Percentiles rank a stretch among this genome's conserved stretches.
Conservation (phyloP, 768 basidiomycete genomes). For the Exidia glandulosa region DNA sequence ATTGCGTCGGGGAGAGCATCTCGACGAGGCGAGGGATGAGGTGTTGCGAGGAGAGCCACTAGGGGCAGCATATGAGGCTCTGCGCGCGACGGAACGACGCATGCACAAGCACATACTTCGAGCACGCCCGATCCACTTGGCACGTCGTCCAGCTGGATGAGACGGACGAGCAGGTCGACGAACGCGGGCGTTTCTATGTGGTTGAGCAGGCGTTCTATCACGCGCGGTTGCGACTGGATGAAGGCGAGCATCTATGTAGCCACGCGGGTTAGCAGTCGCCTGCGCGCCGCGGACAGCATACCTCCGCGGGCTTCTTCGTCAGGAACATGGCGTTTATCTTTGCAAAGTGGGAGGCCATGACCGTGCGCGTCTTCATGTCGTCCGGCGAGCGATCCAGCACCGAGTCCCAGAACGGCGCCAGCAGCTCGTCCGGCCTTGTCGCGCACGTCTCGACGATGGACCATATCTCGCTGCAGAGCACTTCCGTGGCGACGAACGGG, state of each 20-base stretch:
- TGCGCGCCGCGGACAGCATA: constrained; percentile 25
- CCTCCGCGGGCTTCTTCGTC: constrained; percentile 82
- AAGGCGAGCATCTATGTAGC: constrained; percentile 78
- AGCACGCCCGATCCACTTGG: constrained; percentile 73
- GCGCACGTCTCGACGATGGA: constrained; percentile 86
- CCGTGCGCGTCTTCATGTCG: constrained; percentile 78
- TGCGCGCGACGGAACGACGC: constrained; percentile 19
- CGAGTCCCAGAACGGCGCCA: constrained; percentile 87
- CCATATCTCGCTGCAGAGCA: constrained; percentile 93
- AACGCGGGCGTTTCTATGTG: constrained; percentile 87
- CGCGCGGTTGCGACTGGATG: constrained; percentile 69
- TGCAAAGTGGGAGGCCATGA: constrained; percentile 87
- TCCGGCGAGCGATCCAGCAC: constrained; percentile 70
- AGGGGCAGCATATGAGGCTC: constrained; percentile 22
- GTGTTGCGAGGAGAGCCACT: constrained; percentile 84
- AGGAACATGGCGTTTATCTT: constrained; percentile 86
- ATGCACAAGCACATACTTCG: constrained; percentile 50
- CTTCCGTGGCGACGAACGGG: constrained; percentile 87
- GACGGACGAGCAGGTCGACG: constrained; percentile 81
- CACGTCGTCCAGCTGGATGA: constrained; percentile 82
- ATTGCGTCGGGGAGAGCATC: constrained; percentile 68
- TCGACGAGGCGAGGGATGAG: constrained; percentile 74
- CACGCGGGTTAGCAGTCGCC: not conserved
- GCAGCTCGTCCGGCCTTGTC: constrained; percentile 53
- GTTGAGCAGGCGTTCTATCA: constrained; percentile 71